Base-by-base conservation (phyloP, 148 eudicot species). In the Camellia granthamiana region DNA sequence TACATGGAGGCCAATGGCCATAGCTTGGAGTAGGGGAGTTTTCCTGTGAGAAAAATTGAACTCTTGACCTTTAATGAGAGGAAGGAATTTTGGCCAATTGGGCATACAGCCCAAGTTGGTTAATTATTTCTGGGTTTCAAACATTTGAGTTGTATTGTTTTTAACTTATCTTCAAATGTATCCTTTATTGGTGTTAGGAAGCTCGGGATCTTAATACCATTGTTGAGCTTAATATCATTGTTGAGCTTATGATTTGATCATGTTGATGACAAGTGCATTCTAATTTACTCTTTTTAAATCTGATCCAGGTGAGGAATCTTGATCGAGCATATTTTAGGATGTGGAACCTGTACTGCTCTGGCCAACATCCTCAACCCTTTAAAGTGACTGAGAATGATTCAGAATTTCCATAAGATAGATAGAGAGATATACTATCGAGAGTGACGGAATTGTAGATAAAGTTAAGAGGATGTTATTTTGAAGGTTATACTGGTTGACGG, bases 331-430 rank as follows among this genome's bases (percentile, higher is more conserved):
- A 84, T 77, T 91, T 88, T 83, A 93, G 85, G 89, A 93, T 93
- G 97, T 93, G 97, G 97, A 91, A 91, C 72, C 64, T 93, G 41
- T 85, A 90, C 85, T 91, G 97, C 83, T 88, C 90, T 6, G 93
- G 93, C 51, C 92, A 88, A 79, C 92, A 90, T 58, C 95, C 97
- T 61, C 91, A 85, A 79, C 92, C 86, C 64, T 91, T 93, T 63
- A 91, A 85, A 86, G 93, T 93, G 84, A 75, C 85, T 1, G 97
- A 93, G 86, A 90, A 90, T 63, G 90, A 90, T 72, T 64, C 78
- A 30, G 92, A 90, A 80, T 91, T 84, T 83, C 97, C 97, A 18
- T 89, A 75, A 78, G 90, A 93, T 79, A 82, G 89, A 77, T 93
- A 88, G 88, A 46, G 23, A 7, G 21, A 46, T 9, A 23, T 23